Conservation (phyloP, 257 asterid species). For the Solanum etuberosum region DNA sequence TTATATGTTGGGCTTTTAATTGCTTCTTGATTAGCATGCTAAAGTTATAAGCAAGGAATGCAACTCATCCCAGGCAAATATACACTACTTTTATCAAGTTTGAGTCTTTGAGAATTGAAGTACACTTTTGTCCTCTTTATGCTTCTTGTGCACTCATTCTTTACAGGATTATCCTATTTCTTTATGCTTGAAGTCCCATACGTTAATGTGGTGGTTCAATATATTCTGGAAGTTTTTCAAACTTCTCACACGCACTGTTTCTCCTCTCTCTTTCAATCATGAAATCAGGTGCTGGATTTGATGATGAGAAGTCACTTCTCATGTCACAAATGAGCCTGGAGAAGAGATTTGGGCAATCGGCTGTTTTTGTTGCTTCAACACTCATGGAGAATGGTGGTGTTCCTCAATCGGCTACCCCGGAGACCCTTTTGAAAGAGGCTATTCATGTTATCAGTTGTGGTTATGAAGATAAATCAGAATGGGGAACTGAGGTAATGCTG, state of each 20-base stretch:
- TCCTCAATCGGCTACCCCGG: constrained; percentile 92
- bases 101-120: neutral
- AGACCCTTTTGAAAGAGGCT: constrained; percentile 91
- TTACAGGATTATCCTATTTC: neutral
- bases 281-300: constrained; percentile 78
- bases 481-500: constrained; percentile 80
- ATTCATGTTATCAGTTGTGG: constrained; percentile 99
- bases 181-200: neutral
- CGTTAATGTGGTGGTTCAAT: neutral
- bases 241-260: neutral
- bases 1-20: neutral
- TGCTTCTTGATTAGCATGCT: neutral
- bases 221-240: neutral
- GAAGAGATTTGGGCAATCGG: constrained; percentile 93
- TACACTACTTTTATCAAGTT: neutral
- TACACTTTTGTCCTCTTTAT: neutral
- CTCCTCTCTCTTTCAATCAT: neutral
- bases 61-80: neutral
- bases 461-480: constrained; percentile 97
- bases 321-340: constrained; percentile 96
- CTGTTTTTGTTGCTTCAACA: constrained; percentile 96
- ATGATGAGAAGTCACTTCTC: constrained; percentile 81
- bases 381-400: constrained; percentile 97
- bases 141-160: neutral
- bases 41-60: neutral